Percentiles rank a stretch among this genome's conserved stretches.
Evolutionary conservation across 2,329 filamentous ascomycete species (phyloP).

Genomic region (Neonectria punicea): DNA sequence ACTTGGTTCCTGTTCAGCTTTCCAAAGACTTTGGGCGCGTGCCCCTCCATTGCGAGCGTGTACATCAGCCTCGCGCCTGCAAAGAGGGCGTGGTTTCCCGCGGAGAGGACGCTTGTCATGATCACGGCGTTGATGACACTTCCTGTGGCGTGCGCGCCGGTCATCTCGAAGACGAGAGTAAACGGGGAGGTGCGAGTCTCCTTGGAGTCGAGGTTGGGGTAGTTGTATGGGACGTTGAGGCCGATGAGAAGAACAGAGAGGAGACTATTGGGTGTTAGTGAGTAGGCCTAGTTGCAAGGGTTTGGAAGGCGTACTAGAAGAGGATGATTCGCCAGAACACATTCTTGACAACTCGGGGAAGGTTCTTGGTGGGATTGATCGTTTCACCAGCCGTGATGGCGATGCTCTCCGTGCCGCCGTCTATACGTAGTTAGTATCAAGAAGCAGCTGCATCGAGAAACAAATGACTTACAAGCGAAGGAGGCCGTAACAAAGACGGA

Average conservation of each 20-base stretch:
- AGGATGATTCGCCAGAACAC: constrained; percentile 72
- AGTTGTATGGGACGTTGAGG: constrained; percentile 68
- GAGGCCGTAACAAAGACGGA: constrained; percentile 64
- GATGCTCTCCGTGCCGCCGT: constrained; percentile 69
- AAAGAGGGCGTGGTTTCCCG: constrained; percentile 52
- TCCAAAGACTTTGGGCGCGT: constrained; percentile 67
- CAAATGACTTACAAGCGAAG: constrained; percentile 64
- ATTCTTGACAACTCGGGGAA: constrained; percentile 72
- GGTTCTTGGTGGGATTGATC: constrained; percentile 67
- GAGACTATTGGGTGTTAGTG: constrained; percentile 41
- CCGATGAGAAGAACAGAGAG: constrained; percentile 59
- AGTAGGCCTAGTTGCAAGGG: not conserved
- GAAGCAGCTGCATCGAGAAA: not conserved
- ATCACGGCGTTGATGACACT: constrained; percentile 70
- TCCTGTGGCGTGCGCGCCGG: constrained; percentile 62
- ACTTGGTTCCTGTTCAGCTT: constrained; percentile 49
- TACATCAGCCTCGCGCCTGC: constrained; percentile 49
- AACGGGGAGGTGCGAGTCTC: constrained; percentile 51
- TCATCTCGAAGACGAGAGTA: constrained; percentile 69
- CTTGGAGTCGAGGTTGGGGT: constrained; percentile 47
- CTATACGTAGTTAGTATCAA: constrained; percentile 27
- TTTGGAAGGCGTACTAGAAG: constrained; percentile 51
- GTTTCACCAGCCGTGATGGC: constrained; percentile 75
- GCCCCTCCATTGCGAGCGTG: constrained; percentile 52
- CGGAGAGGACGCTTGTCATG: constrained; percentile 50